phyloP scores from a whole-genome alignment of 2,329 filamentous ascomycete species.

The Thielaviopsis ethacetica region DNA sequence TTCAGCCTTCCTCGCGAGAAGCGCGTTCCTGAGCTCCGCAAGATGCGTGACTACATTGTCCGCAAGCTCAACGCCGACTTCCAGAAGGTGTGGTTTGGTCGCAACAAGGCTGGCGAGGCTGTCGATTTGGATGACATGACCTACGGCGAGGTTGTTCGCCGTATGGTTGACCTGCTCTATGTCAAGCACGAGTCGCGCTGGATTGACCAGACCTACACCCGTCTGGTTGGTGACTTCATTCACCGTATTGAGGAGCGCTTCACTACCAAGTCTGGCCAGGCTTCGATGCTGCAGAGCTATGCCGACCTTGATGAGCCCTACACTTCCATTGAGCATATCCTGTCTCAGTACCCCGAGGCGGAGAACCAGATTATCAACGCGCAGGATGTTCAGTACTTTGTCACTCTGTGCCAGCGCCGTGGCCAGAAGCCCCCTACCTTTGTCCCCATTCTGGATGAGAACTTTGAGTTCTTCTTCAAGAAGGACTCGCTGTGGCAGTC shows the following conservation, averaged over 20 bases:
- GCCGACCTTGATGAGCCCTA: slow-evolving; percentile 75
- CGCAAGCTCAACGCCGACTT: slow-evolving; percentile 92
- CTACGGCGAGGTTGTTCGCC: slow-evolving; percentile 70
- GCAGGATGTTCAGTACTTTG: slow-evolving; percentile 93
- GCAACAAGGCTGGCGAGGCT: slow-evolving; percentile 62
- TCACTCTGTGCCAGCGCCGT: slow-evolving; percentile 78
- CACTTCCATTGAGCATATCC: slow-evolving; percentile 57
- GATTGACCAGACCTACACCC: slow-evolving; percentile 74
- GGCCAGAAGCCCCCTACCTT: slow-evolving; percentile 95
- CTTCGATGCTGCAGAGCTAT: slow-evolving; percentile 79
- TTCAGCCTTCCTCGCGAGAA: slow-evolving; percentile 94
- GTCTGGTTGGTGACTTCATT: slow-evolving; percentile 86
- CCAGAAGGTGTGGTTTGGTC: slow-evolving; percentile 93
- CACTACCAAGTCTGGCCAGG: slow-evolving; percentile 51
- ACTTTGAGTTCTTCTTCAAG: slow-evolving; percentile 99
- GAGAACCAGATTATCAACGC: slow-evolving; percentile 89
- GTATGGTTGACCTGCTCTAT: slow-evolving; percentile 80
- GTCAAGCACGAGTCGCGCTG: slow-evolving; percentile 80
- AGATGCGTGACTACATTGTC: slow-evolving; percentile 81
- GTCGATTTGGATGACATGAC: slow-evolving; percentile 94
- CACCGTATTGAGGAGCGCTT: slow-evolving; percentile 95
- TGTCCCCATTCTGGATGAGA: slow-evolving; percentile 86
- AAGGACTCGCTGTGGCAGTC: slow-evolving; percentile 99
- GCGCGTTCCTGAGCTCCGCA: slow-evolving; percentile 72
- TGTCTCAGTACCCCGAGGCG: slow-evolving; percentile 72